phyloP scores from a whole-genome alignment of 768 basidiomycete species.

The Mrakia gelida region DNA sequence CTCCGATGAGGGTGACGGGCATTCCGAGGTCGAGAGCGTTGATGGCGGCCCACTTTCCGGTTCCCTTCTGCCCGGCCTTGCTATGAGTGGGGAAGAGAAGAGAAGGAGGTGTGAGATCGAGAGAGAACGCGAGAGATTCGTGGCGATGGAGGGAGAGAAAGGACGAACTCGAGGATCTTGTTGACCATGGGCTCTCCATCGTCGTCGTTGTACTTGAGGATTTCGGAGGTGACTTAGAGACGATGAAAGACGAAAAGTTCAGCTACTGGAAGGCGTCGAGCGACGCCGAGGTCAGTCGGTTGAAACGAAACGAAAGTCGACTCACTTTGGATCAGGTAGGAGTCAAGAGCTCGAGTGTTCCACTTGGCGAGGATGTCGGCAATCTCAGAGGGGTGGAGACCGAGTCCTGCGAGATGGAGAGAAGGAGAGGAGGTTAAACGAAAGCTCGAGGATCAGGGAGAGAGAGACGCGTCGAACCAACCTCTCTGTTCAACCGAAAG shows the following conservation, averaged over 20 bases:
- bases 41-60: conserved; percentile 99
- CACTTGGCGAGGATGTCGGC: conserved; percentile 78
- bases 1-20: conserved; percentile 93
- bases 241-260: not conserved
- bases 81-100: not conserved
- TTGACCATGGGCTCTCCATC: conserved; percentile 84
- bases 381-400: conserved; percentile 78
- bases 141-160: not conserved
- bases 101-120: not conserved
- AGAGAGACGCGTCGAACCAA: not conserved
- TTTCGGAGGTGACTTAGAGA: conserved; percentile 61
- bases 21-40: conserved; percentile 76
- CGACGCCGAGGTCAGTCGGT: too few species aligned
- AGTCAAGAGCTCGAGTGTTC: conserved; percentile 99
- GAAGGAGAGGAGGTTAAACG: not conserved
- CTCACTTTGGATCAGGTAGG: conserved; percentile 89
- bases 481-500: not conserved
- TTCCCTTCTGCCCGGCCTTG: conserved; percentile 96
- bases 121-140: not conserved
- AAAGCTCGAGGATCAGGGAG: not conserved
- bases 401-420: conserved; percentile 63
- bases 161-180: conserved; percentile 73
- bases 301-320: not conserved
- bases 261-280: not conserved
- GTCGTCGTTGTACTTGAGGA: conserved; percentile 93